phyloP scores from a whole-genome alignment of 768 basidiomycete genomes.

The Neoboletus subvelutipes region DNA sequence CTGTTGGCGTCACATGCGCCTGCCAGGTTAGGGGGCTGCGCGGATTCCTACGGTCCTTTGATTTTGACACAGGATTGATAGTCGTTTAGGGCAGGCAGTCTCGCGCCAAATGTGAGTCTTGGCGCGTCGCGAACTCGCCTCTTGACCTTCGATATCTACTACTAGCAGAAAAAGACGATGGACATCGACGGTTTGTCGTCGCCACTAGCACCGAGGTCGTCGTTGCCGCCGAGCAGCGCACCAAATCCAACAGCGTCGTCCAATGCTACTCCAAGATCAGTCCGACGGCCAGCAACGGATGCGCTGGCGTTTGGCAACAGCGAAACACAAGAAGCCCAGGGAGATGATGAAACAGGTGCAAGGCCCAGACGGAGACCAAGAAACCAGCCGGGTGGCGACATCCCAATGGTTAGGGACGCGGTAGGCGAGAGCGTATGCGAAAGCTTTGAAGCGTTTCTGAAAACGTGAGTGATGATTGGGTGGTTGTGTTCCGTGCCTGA shows the following conservation, averaged over 20 bases:
- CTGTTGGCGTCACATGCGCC: too few species aligned
- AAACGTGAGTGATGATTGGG: conserved; percentile 59
- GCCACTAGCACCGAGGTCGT: conserved; percentile 51
- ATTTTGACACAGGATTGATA: too few species aligned
- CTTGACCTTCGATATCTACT: conserved; percentile 7
- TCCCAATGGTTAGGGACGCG: conserved; percentile 87
- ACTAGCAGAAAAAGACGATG: conserved; percentile 38
- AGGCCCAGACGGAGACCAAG: conserved; percentile 47
- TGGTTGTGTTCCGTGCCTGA: background rate
- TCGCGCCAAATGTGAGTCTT: conserved; percentile 35
- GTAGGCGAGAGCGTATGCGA: conserved; percentile 95
- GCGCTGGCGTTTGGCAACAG: conserved; percentile 57
- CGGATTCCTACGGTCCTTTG: too few species aligned
- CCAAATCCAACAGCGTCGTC: conserved; percentile 39
- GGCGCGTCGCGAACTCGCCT: conserved; percentile 27
- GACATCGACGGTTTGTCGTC: conserved; percentile 59
- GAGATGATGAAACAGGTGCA: conserved; percentile 40
- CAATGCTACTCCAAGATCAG: conserved; percentile 32
- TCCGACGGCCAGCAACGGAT: conserved; percentile 46
- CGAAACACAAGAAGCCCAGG: conserved; percentile 41
- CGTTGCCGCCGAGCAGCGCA: conserved; percentile 53
- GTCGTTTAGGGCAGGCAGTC: conserved; percentile 43
- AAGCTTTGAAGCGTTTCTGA: conserved; percentile 87
- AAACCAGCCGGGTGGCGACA: conserved; percentile 54
- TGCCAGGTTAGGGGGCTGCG: too few species aligned